Conservation (phyloP, 768 basidiomycete species). For the Leccinellum luteum region DNA sequence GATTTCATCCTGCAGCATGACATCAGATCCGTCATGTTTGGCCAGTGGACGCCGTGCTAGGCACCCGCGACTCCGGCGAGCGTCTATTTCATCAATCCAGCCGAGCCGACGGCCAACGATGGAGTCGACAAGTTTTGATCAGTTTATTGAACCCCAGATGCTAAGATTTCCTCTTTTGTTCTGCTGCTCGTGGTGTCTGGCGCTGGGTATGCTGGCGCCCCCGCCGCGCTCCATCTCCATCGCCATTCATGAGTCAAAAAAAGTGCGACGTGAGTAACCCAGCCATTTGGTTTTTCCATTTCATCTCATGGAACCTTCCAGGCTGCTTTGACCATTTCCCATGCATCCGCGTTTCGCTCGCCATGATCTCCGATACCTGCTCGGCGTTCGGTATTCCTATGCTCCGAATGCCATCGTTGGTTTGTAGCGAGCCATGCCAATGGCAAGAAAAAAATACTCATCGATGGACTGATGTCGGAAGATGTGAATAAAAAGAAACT, state of each 20-base stretch:
- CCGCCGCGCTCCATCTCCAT: neutral
- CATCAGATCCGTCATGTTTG: neutral
- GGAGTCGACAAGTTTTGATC: neutral
- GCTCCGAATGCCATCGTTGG: conserved; percentile 14
- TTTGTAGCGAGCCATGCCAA: conserved; percentile 18
- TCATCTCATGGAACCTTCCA: neutral
- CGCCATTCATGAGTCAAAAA: neutral
- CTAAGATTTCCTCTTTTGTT: neutral
- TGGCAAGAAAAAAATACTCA: neutral
- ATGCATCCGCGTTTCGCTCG: neutral
- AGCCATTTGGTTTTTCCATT: conserved; percentile 3
- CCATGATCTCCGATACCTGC: neutral
- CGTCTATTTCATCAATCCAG: neutral
- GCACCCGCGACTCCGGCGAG: neutral
- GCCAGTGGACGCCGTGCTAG: neutral
- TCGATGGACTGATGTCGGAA: conserved; percentile 1
- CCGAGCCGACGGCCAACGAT: neutral
- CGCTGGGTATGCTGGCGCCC: neutral
- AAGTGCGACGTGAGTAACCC: neutral
- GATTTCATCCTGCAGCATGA: neutral
- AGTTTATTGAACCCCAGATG: neutral
- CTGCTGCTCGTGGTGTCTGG: conserved; percentile 1
- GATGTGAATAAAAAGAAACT: conserved; percentile 9
- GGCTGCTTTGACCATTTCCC: neutral
- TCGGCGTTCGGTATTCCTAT: neutral